A percentile compares a stretch with the other conserved stretches of the same genome.
Conservation (phyloP, 768 basidiomycete genomes). For the Melanogaster broomeanus region DNA sequence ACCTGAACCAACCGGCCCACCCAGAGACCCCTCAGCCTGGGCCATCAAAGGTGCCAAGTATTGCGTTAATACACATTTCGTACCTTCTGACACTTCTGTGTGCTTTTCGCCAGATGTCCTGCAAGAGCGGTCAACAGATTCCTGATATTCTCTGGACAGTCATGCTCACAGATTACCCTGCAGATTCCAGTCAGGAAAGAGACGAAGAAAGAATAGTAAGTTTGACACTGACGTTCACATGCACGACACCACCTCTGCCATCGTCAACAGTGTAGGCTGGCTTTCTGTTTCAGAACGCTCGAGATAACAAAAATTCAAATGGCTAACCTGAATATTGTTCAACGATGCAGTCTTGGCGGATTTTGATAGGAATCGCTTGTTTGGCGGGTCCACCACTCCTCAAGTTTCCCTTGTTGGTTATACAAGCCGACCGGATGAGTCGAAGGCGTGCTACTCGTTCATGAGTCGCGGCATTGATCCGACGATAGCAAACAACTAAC, state of each 20-base stretch:
- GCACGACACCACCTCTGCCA: slow-evolving; percentile 77
- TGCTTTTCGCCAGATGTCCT: slow-evolving; percentile 87
- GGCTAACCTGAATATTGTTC: slow-evolving; percentile 84
- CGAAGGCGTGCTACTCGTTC: slow-evolving; percentile 74
- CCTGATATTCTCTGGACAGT: background rate
- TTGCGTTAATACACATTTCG: background rate
- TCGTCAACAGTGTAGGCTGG: slow-evolving; percentile 82
- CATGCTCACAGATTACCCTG: slow-evolving; percentile 75
- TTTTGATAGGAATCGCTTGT: slow-evolving; percentile 84
- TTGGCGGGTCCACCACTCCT: slow-evolving; percentile 91
- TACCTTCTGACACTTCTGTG: slow-evolving; percentile 4
- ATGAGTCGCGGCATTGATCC: background rate
- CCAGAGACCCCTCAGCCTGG: slow-evolving; percentile 57
- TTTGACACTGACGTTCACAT: slow-evolving; percentile 71
- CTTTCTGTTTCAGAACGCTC: slow-evolving; percentile 4
- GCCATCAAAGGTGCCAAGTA: slow-evolving; percentile 50
- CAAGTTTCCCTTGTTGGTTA: slow-evolving; percentile 84
- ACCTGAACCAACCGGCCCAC: slow-evolving; percentile 41
- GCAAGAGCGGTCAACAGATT: slow-evolving; percentile 15
- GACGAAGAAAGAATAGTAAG: background rate
- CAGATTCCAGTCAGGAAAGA: background rate
- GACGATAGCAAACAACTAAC: slow-evolving; percentile 40
- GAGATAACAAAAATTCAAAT: background rate
- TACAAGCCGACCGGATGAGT: slow-evolving; percentile 88
- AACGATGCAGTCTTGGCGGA: slow-evolving; percentile 85